Percentiles rank a stretch among this genome's conserved stretches.
phyloP scores from a whole-genome alignment of 2,329 filamentous ascomycete species.

The Pyrenochaeta sp. region DNA sequence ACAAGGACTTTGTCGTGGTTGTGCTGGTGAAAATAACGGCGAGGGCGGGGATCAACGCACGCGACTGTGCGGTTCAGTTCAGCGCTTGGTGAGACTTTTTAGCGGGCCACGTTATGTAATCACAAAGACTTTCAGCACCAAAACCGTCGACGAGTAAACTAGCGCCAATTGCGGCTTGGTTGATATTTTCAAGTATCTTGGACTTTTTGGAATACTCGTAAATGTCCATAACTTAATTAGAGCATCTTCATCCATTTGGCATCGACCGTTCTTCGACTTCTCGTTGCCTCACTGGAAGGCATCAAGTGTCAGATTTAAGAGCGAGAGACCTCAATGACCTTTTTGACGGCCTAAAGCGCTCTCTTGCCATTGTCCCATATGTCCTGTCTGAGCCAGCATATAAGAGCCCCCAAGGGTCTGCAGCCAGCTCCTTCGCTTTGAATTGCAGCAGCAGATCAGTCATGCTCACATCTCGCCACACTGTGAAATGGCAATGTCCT shows the following conservation, averaged over 20 bases:
- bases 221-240: no score
- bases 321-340: not conserved
- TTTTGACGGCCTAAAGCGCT: not conserved
- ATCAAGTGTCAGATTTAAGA: not conserved
- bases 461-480: constrained; percentile 86
- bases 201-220: not conserved
- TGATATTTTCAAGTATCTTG: not conserved
- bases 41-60: constrained; percentile 24
- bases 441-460: not conserved
- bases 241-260: not conserved
- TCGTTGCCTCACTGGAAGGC: not conserved
- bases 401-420: not conserved
- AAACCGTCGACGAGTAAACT: not conserved
- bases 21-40: constrained; percentile 17
- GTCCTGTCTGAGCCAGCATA: not conserved
- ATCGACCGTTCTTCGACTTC: not conserved
- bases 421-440: not conserved
- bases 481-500: constrained; percentile 84
- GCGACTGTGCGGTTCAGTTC: constrained; percentile 16
- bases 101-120: constrained; percentile 23
- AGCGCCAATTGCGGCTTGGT: not conserved
- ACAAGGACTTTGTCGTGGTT: constrained; percentile 3
- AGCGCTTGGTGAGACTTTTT: constrained; percentile 10
- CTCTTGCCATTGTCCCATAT: not conserved
- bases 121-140: not conserved